A percentile compares a stretch with the other conserved stretches of the same genome.
Conservation (phyloP, 345 rosid genomes). For the Eucalyptus sp. region DNA sequence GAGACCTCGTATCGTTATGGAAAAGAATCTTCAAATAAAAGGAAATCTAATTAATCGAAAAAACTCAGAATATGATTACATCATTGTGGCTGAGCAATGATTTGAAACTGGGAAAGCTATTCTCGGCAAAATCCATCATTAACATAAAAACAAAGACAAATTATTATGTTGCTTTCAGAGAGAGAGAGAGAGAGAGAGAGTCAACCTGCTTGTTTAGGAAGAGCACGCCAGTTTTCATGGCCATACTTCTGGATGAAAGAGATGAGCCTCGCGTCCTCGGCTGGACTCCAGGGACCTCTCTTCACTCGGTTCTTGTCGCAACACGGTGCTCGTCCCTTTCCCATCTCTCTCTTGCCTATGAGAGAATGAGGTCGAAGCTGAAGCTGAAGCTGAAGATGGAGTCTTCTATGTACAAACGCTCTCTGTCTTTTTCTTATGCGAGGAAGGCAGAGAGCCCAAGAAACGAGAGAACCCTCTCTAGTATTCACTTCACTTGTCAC, state of each 20-base stretch:
- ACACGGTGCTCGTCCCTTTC: constrained; percentile 85
- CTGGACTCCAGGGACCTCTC: constrained; percentile 95
- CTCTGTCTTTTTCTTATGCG: background rate
- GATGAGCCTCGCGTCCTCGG: constrained; percentile 74
- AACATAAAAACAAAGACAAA: background rate
- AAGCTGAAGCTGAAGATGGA: background rate
- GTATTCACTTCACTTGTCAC: background rate
- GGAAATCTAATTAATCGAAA: background rate
- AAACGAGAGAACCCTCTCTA: background rate
- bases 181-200: background rate
- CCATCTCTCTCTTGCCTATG: constrained; percentile 18
- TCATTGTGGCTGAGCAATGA: background rate
- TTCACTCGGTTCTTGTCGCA: constrained; percentile 81
- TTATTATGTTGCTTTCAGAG: background rate
- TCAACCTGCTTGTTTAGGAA: constrained; percentile 84
- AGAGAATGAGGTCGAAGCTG: background rate
- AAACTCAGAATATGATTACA: background rate
- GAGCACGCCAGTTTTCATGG: constrained; percentile 89
- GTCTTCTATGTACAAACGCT: background rate
- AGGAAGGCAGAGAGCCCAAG: background rate
- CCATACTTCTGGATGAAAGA: constrained; percentile 75
- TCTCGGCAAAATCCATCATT: background rate
- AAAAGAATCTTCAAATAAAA: background rate
- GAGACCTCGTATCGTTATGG: background rate
- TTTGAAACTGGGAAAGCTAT: background rate